A percentile compares a stretch with the other conserved stretches of the same genome.
These are phyloP conservation scores for Colletotrichum sublineola DNA, from an alignment of 2,329 filamentous ascomycete genomes.

Conservation along the genomic window DNA sequence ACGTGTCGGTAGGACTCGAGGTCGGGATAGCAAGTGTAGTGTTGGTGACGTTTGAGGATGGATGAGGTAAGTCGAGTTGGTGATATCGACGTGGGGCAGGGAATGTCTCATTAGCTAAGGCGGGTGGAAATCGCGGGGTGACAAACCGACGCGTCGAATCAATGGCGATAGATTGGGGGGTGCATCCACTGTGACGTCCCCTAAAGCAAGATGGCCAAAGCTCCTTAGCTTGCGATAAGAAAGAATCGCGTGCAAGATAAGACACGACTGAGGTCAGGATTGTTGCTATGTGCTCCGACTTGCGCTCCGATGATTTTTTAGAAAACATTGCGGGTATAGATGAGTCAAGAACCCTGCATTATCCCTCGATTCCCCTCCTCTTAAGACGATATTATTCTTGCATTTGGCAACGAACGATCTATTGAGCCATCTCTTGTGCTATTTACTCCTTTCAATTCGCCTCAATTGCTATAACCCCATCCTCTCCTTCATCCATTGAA, in stretches of 20 bases:
- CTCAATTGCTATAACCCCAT: not conserved
- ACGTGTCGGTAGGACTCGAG: not conserved
- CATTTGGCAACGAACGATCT: too few species aligned
- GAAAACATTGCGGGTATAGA: conserved; percentile 17
- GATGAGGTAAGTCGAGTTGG: not conserved
- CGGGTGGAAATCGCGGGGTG: conserved; percentile 29
- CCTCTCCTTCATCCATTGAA: not conserved
- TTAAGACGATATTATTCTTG: conserved; percentile 1
- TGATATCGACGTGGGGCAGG: conserved; percentile 3
- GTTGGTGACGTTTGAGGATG: not conserved
- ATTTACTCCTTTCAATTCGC: not conserved
- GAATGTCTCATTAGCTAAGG: not conserved
- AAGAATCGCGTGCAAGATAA: conserved; percentile 13
- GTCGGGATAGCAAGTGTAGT: not conserved
- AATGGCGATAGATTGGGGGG: conserved; percentile 2
- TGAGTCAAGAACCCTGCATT: conserved; percentile 16
- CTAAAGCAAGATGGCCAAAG: conserved; percentile 21
- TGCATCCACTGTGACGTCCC: conserved; percentile 35
- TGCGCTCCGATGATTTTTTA: not conserved
- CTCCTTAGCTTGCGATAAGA: conserved; percentile 35
- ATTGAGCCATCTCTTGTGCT: not conserved
- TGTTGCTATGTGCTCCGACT: not conserved
- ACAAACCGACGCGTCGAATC: not conserved
- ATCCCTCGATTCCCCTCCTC: not conserved
- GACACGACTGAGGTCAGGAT: conserved; percentile 28